phyloP scores from a whole-genome alignment of 768 basidiomycete genomes.

The Omphalotus guepiniiformis region DNA sequence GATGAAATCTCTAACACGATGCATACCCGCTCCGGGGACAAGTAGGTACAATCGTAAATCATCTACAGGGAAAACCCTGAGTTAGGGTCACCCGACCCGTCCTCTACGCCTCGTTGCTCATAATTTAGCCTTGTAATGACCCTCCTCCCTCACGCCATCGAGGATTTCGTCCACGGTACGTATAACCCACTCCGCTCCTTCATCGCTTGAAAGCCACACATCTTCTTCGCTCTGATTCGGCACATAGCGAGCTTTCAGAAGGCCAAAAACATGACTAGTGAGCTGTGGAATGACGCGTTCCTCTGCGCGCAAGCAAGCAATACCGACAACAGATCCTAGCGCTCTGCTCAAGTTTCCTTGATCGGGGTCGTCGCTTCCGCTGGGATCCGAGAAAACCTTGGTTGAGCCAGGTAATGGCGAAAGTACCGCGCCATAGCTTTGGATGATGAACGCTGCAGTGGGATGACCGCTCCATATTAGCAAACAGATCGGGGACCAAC shows the following conservation, averaged over 20 bases:
- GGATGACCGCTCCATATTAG: neutral
- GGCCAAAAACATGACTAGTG: constrained; percentile 83
- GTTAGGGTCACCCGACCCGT: constrained; percentile 33
- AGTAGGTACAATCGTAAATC: constrained; percentile 3
- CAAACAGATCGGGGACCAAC: neutral
- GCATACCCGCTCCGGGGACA: neutral
- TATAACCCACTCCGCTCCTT: constrained; percentile 87
- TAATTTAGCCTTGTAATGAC: constrained; percentile 55
- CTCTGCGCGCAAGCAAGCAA: constrained; percentile 82
- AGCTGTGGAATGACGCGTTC: constrained; percentile 83
- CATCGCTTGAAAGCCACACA: constrained; percentile 76
- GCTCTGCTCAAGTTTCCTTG: constrained; percentile 85
- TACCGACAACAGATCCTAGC: constrained; percentile 79
- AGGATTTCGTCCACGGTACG: constrained; percentile 78
- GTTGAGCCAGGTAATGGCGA: constrained; percentile 63
- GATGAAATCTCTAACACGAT: neutral
- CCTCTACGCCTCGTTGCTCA: constrained; percentile 6
- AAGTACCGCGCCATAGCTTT: constrained; percentile 76
- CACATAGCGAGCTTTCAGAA: constrained; percentile 74
- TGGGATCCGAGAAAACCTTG: constrained; percentile 37
- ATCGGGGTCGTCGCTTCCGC: constrained; percentile 43
- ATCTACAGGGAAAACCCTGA: neutral
- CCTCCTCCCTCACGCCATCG: constrained; percentile 55
- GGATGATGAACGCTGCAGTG: constrained; percentile 75
- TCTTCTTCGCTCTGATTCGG: constrained; percentile 65